These are phyloP conservation scores for Heterobasidion occidentale DNA, from an alignment of 1,284 basidiomycete species.

Conservation along the genomic window DNA sequence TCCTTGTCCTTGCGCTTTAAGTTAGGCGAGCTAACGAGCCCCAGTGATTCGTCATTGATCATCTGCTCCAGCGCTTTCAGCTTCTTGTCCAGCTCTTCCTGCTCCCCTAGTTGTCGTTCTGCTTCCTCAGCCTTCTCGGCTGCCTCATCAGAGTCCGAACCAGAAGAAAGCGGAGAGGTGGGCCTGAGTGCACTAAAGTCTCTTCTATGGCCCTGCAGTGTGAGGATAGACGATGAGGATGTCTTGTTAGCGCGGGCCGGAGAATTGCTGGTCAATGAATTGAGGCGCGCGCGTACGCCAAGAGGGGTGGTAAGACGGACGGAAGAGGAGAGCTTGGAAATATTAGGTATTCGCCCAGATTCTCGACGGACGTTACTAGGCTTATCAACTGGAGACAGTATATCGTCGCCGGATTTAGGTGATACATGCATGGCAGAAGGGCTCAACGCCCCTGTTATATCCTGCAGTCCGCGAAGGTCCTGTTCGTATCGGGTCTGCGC, in stretches of 20 bases:
- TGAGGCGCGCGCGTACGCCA: slow-evolving; percentile 60
- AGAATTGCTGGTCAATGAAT: slow-evolving; percentile 49
- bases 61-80: slow-evolving; percentile 56
- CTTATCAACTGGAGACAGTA: slow-evolving; percentile 3
- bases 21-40: slow-evolving; percentile 50
- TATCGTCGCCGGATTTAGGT: slow-evolving; percentile 14
- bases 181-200: slow-evolving; percentile 15
- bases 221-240: slow-evolving; percentile 59
- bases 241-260: slow-evolving; percentile 39
- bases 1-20: slow-evolving; percentile 24
- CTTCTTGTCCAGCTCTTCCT: slow-evolving; percentile 56
- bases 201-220: slow-evolving; percentile 41
- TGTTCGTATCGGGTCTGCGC: slow-evolving; percentile 75
- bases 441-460: slow-evolving; percentile 50
- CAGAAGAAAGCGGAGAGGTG: slow-evolving; percentile 38
- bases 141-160: slow-evolving; percentile 40
- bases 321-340: slow-evolving; percentile 10
- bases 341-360: slow-evolving; percentile 6
- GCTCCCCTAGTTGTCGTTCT: slow-evolving; percentile 56
- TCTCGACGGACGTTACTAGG: slow-evolving; percentile 11
- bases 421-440: slow-evolving; percentile 17
- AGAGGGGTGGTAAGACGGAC: slow-evolving; percentile 29
- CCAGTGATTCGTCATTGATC: slow-evolving; percentile 66
- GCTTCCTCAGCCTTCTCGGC: slow-evolving; percentile 57
- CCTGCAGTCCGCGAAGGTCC: slow-evolving; percentile 68